These are phyloP conservation scores for Penicillium pancosmium DNA, from an alignment of 495 filamentous ascomycete species.

Conservation along the genomic window DNA sequence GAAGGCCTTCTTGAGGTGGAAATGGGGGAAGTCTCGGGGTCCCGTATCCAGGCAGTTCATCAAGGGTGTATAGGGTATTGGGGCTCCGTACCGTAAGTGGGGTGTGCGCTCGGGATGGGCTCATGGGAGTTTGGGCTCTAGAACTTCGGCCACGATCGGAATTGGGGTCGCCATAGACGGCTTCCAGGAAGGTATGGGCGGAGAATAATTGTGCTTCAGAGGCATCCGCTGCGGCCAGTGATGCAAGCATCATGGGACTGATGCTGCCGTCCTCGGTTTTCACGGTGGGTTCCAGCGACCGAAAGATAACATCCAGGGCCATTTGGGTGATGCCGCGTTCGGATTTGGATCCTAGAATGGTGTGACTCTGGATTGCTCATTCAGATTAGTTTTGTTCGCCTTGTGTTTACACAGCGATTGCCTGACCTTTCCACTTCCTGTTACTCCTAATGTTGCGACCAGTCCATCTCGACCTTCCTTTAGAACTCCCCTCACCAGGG, in stretches of 20 bases:
- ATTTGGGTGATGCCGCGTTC: constrained; percentile 92
- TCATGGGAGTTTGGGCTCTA: constrained; percentile 80
- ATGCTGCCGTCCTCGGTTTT: constrained; percentile 61
- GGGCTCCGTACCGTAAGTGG: constrained; percentile 47
- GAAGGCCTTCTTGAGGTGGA: constrained; percentile 29
- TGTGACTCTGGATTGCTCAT: constrained; percentile 73
- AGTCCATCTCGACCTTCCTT: constrained; percentile 83
- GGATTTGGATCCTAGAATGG: constrained; percentile 86
- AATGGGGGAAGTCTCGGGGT: constrained; percentile 22
- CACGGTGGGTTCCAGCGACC: constrained; percentile 68
- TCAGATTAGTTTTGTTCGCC: constrained; percentile 17
- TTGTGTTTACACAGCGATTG: background rate
- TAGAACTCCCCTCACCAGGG: constrained; percentile 77
- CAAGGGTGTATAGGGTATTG: constrained; percentile 28
- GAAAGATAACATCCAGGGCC: constrained; percentile 85
- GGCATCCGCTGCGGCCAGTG: constrained; percentile 72
- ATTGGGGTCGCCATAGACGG: constrained; percentile 68
- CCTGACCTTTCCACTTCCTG: constrained; percentile 90
- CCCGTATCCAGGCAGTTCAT: constrained; percentile 32
- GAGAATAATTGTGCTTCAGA: constrained; percentile 84
- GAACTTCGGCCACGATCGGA: constrained; percentile 63
- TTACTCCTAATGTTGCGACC: constrained; percentile 90
- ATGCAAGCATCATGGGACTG: constrained; percentile 64
- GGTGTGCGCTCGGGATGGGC: constrained; percentile 53
- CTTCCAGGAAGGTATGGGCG: constrained; percentile 78